Base-by-base conservation (phyloP, 2,329 filamentous ascomycete genomes). In the Pseudopithomyces chartarum region DNA sequence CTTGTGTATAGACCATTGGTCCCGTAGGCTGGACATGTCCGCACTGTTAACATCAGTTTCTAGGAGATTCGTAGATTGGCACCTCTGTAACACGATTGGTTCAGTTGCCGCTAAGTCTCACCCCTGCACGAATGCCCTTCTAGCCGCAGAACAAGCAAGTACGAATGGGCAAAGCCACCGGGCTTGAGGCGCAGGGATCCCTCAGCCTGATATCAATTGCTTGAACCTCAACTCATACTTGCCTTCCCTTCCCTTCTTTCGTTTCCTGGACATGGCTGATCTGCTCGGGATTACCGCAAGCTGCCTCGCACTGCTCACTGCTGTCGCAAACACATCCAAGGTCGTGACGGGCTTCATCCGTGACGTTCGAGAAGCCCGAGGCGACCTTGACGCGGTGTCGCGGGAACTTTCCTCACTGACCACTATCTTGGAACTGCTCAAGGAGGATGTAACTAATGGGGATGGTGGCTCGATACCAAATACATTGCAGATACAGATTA, bases 321-420 rank as follows among this genome's bases (percentile, higher is more conserved):
- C 49, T 12, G 52, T 57, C 20, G 19, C 32, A 7, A 54, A 43
- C 26, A 38, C n/a, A 5, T 46, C 51, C 4, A 20, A 33, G 12
- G 22, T 33, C 2, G 42, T 62, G 6, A 54, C 51, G 13, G 26
- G 17, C 19, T 63, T 63, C 29, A 54, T 57, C 2, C 29, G 45
- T 10, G 56, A 58, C 15, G 56, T 63, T 19, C 56, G 61, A 15
- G 59, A 56, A 17, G 54, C 59, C 10, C 59, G 61, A 17, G 12
- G 43, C 8, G 61, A 64, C 38, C 46, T 62, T 3, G 57, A 61
- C 34, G 26, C 36, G 1, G 49, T 64, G 8, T 56, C 55, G 2
- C 17, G 51, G 8, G 56, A 64, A 42, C 53, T 64, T 19, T 7
- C 23, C 4, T 59, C 58, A 2, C 51, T 61, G 6, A 26, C 51